Evolutionary conservation across 2,329 filamentous ascomycete genomes (phyloP), one percentile per base, ranked within the genome.

Genomic region (Malbranchea cinnamomea): DNA sequence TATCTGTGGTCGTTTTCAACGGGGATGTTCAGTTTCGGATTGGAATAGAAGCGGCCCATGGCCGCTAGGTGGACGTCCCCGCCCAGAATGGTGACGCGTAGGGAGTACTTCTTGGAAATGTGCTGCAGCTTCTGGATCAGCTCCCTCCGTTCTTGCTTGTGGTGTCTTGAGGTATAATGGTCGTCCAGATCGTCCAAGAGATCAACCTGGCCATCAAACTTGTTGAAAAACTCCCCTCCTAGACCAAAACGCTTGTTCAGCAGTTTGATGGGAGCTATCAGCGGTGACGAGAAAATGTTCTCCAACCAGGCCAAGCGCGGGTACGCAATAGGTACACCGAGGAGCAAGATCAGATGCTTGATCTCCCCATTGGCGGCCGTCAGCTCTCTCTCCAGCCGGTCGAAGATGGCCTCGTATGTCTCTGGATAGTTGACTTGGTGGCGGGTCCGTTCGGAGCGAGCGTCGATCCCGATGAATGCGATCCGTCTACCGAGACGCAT

Each of bases 291-390:
- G 43, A 95, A 71, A 34, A 94, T 79, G 47, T 93, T 94, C 52
- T 95, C 87, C 4, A 94, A 66, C 87, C 87, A 94, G n/a, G 85
- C 89, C 31, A 94, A 65, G 43, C 87, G 82, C 2, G 64, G 65
- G 39, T 69, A 65, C 1, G 62, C 60, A 43, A 91, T 87, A 0
- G 84, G 81, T 13, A 80, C 73, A 33, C 78, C 78, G 2, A 77
- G 58, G 7, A 77, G 54, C 13, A 77, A 52, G 22, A 77, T 59
- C 13, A 77, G 47, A 44, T 77, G 72, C 52, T 71, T 75, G 47
- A 76, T 66, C 11, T 67, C 59, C 16, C 62, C 63, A 33, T 67
- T 62, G 4, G 57, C 49, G 1, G 58, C 60, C 0, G 52, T 45
- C 7, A 75, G 54, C 38, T 74, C 68, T 7, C 52, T 49, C 17